Percentiles rank a stretch among this genome's conserved stretches.
These are phyloP conservation scores for Leccinum boreale DNA, from an alignment of 768 basidiomycete genomes.

Conservation along the genomic window DNA sequence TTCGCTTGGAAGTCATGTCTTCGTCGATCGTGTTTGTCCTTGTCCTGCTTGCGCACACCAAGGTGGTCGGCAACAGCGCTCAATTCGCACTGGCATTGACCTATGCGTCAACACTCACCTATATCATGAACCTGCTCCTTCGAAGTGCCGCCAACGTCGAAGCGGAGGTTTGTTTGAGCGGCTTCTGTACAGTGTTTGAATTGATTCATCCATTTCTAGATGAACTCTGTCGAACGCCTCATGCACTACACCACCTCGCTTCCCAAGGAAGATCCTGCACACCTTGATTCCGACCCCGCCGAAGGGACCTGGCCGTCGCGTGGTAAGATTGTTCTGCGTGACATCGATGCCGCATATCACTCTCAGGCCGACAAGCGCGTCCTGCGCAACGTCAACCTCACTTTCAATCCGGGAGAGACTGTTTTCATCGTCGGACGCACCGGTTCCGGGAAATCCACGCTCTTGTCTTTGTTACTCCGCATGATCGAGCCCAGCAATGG, in stretches of 20 bases:
- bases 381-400: constrained; percentile 57
- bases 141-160: constrained; percentile 26
- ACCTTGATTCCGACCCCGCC: constrained; percentile 22
- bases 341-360: constrained; percentile 69
- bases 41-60: constrained; percentile 27
- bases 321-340: constrained; percentile 65
- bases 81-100: constrained; percentile 30
- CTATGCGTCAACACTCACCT: constrained; percentile 24
- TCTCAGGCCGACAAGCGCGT: constrained; percentile 63
- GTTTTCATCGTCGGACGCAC: constrained; percentile 79
- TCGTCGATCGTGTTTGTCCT: constrained; percentile 24
- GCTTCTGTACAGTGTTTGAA: neutral
- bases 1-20: constrained; percentile 31
- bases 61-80: constrained; percentile 19
- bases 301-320: constrained; percentile 20
- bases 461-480: constrained; percentile 64
- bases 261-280: constrained; percentile 22
- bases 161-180: constrained; percentile 19
- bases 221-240: constrained; percentile 29
- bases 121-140: constrained; percentile 29
- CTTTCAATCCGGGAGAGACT: constrained; percentile 64
- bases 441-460: constrained; percentile 73
- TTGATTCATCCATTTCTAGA: constrained; percentile 10
- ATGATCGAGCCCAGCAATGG: constrained; percentile 72
- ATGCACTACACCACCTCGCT: constrained; percentile 24